Percentiles rank a stretch among this genome's conserved stretches.
Evolutionary conservation across 1,284 basidiomycete species (phyloP).

Genomic region (Trichosporon asahii): DNA sequence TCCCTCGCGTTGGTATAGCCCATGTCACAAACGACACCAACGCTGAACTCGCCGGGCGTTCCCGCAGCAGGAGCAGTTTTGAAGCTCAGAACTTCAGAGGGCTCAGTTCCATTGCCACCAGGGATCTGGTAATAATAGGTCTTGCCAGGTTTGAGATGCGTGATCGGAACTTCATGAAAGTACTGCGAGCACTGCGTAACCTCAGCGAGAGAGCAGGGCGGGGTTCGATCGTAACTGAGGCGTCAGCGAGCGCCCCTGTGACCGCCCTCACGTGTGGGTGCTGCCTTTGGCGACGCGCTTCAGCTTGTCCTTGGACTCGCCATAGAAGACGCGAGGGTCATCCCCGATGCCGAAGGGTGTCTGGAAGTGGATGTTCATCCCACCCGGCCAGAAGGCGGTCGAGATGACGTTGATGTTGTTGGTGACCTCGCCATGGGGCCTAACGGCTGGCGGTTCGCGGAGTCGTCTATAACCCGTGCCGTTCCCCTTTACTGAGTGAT

Average conservation of each 20-base stretch:
- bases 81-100: conserved; percentile 30
- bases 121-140: conserved; percentile 38
- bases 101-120: conserved; percentile 36
- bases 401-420: conserved; percentile 44
- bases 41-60: conserved; percentile 26
- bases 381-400: conserved; percentile 28
- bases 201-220: conserved; percentile 30
- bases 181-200: conserved; percentile 36
- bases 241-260: background rate
- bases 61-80: conserved; percentile 29
- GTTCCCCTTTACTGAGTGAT: conserved; percentile 29
- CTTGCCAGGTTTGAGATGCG: conserved; percentile 23
- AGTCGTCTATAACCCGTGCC: conserved; percentile 32
- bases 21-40: conserved; percentile 46
- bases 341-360: conserved; percentile 36
- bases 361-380: conserved; percentile 40
- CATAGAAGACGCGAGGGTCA: conserved; percentile 28
- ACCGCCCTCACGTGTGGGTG: conserved; percentile 23
- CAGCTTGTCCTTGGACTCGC: conserved; percentile 22
- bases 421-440: conserved; percentile 22
- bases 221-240: conserved; percentile 32
- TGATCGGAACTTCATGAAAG: conserved; percentile 37
- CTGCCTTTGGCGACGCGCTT: conserved; percentile 21
- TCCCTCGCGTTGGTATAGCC: conserved; percentile 47
- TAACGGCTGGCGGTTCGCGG: conserved; percentile 26